A percentile compares a stretch with the other conserved stretches of the same genome.
These are phyloP conservation scores for Monilinia vaccinii-corymbosi DNA, from an alignment of 2,329 filamentous ascomycete genomes.

Conservation along the genomic window DNA sequence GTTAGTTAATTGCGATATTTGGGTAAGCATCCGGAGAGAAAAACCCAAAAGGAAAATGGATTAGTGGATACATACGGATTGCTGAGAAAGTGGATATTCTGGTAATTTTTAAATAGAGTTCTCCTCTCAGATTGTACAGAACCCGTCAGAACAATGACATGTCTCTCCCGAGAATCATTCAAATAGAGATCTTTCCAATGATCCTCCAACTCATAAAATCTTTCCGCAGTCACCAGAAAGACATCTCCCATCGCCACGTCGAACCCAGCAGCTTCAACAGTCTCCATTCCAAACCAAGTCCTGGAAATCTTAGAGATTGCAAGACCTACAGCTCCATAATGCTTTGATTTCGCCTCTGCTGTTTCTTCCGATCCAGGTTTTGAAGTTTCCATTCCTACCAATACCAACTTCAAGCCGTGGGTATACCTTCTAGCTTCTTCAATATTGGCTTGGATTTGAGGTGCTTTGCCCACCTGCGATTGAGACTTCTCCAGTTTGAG, in stretches of 20 bases:
- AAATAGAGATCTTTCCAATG: neutral
- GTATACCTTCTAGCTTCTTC: neutral
- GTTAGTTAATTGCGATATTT: neutral
- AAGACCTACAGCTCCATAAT: neutral
- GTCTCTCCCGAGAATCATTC: neutral
- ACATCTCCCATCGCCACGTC: neutral
- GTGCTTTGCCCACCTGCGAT: slow-evolving; percentile 28
- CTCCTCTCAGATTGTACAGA: neutral
- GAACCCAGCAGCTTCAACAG: neutral
- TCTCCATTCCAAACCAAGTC: slow-evolving; percentile 11
- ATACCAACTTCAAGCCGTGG: slow-evolving; percentile 1
- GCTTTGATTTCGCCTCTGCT: neutral
- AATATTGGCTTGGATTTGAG: slow-evolving; percentile 22
- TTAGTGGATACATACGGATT: neutral
- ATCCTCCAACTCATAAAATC: neutral
- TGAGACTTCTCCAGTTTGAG: slow-evolving; percentile 8
- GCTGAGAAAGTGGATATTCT: slow-evolving; percentile 4
- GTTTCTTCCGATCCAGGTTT: neutral
- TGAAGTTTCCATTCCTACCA: slow-evolving; percentile 16
- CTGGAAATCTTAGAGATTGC: slow-evolving; percentile 10
- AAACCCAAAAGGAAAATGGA: neutral
- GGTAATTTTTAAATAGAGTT: neutral
- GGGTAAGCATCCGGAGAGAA: too few relatives aligned
- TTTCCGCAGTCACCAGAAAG: neutral
- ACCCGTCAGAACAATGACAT: slow-evolving; percentile 1